phyloP scores from a whole-genome alignment of 1,139 yeast genomes.

The Hyphopichia fennica region DNA sequence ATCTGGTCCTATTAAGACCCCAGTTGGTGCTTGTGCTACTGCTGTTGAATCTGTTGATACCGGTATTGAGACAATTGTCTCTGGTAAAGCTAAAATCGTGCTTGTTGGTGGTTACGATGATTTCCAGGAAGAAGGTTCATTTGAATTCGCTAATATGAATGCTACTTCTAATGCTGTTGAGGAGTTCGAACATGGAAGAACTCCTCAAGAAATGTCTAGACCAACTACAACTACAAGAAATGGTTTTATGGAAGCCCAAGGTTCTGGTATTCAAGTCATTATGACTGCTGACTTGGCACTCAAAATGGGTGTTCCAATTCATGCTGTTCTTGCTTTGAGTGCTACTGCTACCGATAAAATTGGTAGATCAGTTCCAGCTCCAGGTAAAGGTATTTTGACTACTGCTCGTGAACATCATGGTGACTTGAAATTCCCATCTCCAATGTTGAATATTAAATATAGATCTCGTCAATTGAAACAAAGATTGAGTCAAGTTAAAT shows the following conservation, averaged over 20 bases:
- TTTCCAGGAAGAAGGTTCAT: conserved; percentile 98
- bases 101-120: conserved; percentile 99
- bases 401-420: conserved; percentile 95
- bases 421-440: conserved; percentile 75
- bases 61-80: conserved; percentile 89
- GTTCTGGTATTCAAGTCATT: conserved; percentile 96
- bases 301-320: conserved; percentile 98
- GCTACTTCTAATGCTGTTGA: conserved; percentile 90
- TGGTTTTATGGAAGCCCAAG: conserved; percentile 99
- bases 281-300: conserved; percentile 95
- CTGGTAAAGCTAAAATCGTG: conserved; percentile 94
- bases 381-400: conserved; percentile 98
- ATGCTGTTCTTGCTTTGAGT: conserved; percentile 90
- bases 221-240: conserved; percentile 95
- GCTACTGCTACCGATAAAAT: conserved; percentile 98
- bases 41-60: conserved; percentile 95
- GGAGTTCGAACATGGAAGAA: conserved; percentile 93
- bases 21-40: conserved; percentile 99
- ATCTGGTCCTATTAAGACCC: conserved; percentile 99
- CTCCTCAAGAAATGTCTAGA: conserved; percentile 98
- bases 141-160: conserved; percentile 97
- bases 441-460: conserved; percentile 86
- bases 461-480: conserved; percentile 86
- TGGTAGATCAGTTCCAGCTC: conserved; percentile 99
- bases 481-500: conserved; percentile 75